Conservation (phyloP, 495 filamentous ascomycete species). For the Daldinia loculata region DNA sequence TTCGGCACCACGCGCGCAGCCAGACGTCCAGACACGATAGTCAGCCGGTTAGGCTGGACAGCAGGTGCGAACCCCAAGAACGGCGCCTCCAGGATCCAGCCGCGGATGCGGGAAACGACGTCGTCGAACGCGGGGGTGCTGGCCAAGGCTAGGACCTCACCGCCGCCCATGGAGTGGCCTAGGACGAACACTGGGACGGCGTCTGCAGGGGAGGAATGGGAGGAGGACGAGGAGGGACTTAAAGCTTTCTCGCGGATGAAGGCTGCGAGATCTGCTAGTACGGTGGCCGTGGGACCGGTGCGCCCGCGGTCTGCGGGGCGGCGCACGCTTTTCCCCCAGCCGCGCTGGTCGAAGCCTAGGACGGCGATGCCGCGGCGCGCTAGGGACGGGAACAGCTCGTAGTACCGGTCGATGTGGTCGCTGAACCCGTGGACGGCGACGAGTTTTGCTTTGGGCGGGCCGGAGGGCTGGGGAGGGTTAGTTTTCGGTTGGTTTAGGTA, state of each 20-base stretch:
- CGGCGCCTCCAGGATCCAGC: slow-evolving; percentile 73
- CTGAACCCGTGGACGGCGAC: slow-evolving; percentile 88
- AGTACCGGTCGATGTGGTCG: slow-evolving; percentile 82
- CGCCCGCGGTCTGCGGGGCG: slow-evolving; percentile 65
- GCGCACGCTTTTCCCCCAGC: slow-evolving; percentile 64
- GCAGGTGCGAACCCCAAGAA: slow-evolving; percentile 72
- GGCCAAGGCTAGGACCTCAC: slow-evolving; percentile 65
- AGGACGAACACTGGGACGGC: slow-evolving; percentile 78
- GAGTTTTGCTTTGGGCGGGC: slow-evolving; percentile 68
- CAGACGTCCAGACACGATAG: slow-evolving; percentile 68
- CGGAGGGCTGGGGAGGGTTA: slow-evolving; percentile 54
- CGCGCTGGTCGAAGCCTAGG: slow-evolving; percentile 81
- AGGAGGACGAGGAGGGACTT: neutral
- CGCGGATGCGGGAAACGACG: slow-evolving; percentile 60
- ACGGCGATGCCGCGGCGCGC: slow-evolving; percentile 77
- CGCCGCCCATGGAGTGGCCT: slow-evolving; percentile 87
- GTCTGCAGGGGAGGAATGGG: neutral
- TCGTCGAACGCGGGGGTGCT: slow-evolving; percentile 55
- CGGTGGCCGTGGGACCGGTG: slow-evolving; percentile 73
- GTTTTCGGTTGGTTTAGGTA: slow-evolving; percentile 1
- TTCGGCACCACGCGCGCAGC: slow-evolving; percentile 70
- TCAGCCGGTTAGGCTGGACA: slow-evolving; percentile 65
- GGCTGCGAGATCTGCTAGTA: slow-evolving; percentile 78
- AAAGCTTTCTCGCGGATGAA: slow-evolving; percentile 64
- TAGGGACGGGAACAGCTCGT: slow-evolving; percentile 71